Evolutionary conservation across 306 rosid genomes (phyloP), one percentile per base, ranked within the genome.

Genomic region (Mucuna pruriens): DNA sequence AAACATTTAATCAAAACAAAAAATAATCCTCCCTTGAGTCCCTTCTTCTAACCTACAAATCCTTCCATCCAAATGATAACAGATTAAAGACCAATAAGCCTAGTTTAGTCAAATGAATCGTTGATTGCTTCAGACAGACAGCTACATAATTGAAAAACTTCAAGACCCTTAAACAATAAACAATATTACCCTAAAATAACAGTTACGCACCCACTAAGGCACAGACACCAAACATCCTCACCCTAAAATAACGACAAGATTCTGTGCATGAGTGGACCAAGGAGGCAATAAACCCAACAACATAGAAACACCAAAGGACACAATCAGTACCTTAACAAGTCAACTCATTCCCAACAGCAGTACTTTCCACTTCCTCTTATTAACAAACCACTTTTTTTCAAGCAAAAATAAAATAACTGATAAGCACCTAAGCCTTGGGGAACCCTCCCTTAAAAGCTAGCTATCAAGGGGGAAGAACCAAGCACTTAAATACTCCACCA

Each of bases 281-380:
- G 48, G 65, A 9, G 17, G 25, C 20, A 68, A 29, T 15, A 65
- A 40, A 20, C 34, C 51, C 22, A 16, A 39, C 29, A 71, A 55
- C 38, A 63, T 44, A 67, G 12, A 7, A 55, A 55, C 16, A 4
- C 45, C 2, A 0, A 52, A 69, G 55, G 31, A 64, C 48, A 23
- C 62, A 61, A 64, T 54, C 16, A 40, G 63, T 4, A 71, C 44
- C 69, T 63, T 42, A 78, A 71, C 34, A 20, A 77, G 61, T 5
- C 5, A 2, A 72, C 19, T 70, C 48, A 51, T 33, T 62, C 29
- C 58, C 66, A 67, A 49, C 38, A 23, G 17, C 20, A 7, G 8
- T 78, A 46, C 45, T 31, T 71, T 76, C 77, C 61, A 42, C 63
- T 34, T 71, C 65, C 65, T 58, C 63, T 44, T 73, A 16, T 16